phyloP scores from a whole-genome alignment of 1,284 basidiomycete genomes.

The Austropuccinia psidii region DNA sequence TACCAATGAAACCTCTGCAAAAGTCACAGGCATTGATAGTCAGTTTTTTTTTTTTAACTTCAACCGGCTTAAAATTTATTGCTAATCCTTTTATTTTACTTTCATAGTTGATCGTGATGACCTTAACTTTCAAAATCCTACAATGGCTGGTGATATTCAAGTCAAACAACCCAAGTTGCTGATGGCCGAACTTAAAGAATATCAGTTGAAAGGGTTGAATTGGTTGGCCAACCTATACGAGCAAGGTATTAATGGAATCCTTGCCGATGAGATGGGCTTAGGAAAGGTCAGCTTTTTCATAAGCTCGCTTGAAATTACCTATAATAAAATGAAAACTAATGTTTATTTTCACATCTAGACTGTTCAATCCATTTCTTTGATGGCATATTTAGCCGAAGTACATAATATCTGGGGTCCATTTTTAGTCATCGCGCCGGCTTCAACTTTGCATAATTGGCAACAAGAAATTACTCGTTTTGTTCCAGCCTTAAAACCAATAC shows the following conservation, averaged over 20 bases:
- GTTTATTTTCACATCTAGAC: constrained; percentile 56
- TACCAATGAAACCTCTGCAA: constrained; percentile 22
- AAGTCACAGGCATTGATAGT: constrained; percentile 39
- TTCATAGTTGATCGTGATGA: constrained; percentile 81
- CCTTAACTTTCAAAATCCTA: constrained; percentile 98
- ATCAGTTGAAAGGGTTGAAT: constrained; percentile 95
- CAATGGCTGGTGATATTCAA: constrained; percentile 74
- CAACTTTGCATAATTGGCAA: constrained; percentile 99
- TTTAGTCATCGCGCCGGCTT: constrained; percentile 96
- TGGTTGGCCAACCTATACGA: constrained; percentile 98
- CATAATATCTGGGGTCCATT: constrained; percentile 99
- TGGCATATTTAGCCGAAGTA: constrained; percentile 92
- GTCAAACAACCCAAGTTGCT: constrained; percentile 93
- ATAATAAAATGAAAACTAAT: constrained; percentile 6
- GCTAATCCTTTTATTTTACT: not conserved
- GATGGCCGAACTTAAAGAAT: constrained; percentile 94
- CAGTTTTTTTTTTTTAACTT: constrained; percentile 10
- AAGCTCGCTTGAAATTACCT: not conserved
- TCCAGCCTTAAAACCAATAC: constrained; percentile 83
- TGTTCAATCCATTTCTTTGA: constrained; percentile 93
- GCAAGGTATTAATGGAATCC: constrained; percentile 96
- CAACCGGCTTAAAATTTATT: not conserved
- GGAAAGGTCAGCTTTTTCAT: constrained; percentile 69
- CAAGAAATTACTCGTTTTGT: constrained; percentile 96
- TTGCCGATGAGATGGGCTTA: constrained; percentile 98